A percentile compares a stretch with the other conserved stretches of the same genome.
phyloP scores from a whole-genome alignment of 768 basidiomycete species.

The Amanita jacksonii region DNA sequence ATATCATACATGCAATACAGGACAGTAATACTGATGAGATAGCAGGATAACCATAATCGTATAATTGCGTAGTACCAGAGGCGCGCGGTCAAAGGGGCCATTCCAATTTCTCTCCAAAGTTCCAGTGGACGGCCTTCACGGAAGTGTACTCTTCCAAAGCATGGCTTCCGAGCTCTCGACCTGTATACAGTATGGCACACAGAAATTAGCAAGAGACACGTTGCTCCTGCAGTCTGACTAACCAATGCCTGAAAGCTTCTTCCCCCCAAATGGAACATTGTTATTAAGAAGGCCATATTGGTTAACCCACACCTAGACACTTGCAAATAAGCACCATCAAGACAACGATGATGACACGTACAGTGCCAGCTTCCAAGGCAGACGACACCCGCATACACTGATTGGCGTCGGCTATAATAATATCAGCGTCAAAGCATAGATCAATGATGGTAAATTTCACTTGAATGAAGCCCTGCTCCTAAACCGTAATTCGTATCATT shows the following conservation, averaged over 20 bases:
- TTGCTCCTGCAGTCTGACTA: slow-evolving; percentile 14
- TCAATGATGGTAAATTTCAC: slow-evolving; percentile 31
- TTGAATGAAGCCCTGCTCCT: slow-evolving; percentile 85
- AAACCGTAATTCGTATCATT: slow-evolving; percentile 89
- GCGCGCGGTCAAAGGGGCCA: slow-evolving; percentile 54
- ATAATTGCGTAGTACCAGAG: too few relatives aligned
- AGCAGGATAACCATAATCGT: too few relatives aligned
- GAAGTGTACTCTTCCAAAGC: slow-evolving; percentile 81
- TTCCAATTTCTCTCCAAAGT: slow-evolving; percentile 70
- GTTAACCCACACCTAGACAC: slow-evolving; percentile 77
- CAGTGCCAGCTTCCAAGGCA: slow-evolving; percentile 83
- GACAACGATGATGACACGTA: slow-evolving; percentile 26
- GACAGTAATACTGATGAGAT: too few relatives aligned
- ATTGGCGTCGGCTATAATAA: slow-evolving; percentile 54
- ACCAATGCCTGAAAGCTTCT: slow-evolving; percentile 88
- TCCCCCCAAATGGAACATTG: slow-evolving; percentile 93
- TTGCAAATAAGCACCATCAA: slow-evolving; percentile 5
- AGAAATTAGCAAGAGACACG: not conserved
- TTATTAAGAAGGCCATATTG: slow-evolving; percentile 78
- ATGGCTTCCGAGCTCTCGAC: slow-evolving; percentile 80
- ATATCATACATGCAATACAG: too few relatives aligned
- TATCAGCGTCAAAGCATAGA: slow-evolving; percentile 10
- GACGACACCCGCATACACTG: slow-evolving; percentile 87
- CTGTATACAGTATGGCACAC: slow-evolving; percentile 32
- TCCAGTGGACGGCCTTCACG: slow-evolving; percentile 80